Evolutionary conservation across 2,329 filamentous ascomycete species (phyloP), one percentile per base, ranked within the genome.

Genomic region (Epichloe festucae): DNA sequence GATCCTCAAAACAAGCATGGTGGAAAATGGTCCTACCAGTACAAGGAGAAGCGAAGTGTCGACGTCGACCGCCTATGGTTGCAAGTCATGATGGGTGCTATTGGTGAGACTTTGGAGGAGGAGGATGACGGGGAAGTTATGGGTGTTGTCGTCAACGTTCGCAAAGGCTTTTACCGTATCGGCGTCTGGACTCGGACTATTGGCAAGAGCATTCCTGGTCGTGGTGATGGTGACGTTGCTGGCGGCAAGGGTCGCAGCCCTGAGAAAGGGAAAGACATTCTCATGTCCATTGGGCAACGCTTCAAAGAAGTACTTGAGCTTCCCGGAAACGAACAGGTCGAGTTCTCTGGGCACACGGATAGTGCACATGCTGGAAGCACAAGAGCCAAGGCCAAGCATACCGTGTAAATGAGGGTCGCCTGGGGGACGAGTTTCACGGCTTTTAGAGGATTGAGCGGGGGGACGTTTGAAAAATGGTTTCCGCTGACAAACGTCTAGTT

Each of bases 1-100:
- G 93, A 98, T 68, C 78, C 82, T 27, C 89, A 97, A 75, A 98
- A 98, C 77, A 98, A 97, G 80, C 89, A 97, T 69, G 93, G 93
- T 62, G 93, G 93, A 72, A 96, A 96, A 73, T 98, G 93, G 93
- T 90, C 91, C 27, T 97, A 94, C 74, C 85, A 88, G 64, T 96
- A 95, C 83, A 95, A 94, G 77, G 89, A 96, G 62, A 96, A 95
- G 81, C 85, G 87, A 65, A 81, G 77, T 59, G 80, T 95, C 67
- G 87, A 91, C 62, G 94, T 96, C 68, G 91, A 98, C 67, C 87
- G 91, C 53, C 79, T 95, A 51, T 98, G 93, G 93, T 82, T 98
- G 54, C 88, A 97, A 69, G 87, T 95, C 56, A 95, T 98, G 84
- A 85, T 98, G 61, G 83, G 87, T 35, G 93, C 90, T 52, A 97